A percentile compares a stretch with the other conserved stretches of the same genome.
These are phyloP conservation scores for Atalantia buxifolia DNA, from an alignment of 345 rosid species.

Conservation along the genomic window DNA sequence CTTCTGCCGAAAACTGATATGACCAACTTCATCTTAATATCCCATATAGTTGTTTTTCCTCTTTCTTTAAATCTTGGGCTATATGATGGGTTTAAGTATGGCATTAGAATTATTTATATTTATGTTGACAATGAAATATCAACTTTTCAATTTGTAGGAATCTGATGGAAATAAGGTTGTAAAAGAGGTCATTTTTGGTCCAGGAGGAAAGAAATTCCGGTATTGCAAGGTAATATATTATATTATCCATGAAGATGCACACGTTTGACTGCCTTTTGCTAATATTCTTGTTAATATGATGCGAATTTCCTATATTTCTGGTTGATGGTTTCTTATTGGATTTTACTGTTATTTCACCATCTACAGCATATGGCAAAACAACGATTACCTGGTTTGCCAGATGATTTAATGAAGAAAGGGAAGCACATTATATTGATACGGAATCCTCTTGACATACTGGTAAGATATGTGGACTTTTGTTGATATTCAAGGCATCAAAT, in stretches of 20 bases:
- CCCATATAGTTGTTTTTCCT: too few species aligned
- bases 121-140: not conserved
- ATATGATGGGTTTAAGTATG: not conserved
- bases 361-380: slow-evolving; percentile 73
- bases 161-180: slow-evolving; percentile 68
- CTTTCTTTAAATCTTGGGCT: not conserved
- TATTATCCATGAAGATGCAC: not conserved
- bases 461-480: slow-evolving; percentile 23
- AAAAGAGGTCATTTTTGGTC: slow-evolving; percentile 61
- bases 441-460: slow-evolving; percentile 75
- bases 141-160: slow-evolving; percentile 36
- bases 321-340: not conserved
- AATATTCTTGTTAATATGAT: not conserved
- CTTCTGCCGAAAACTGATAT: not conserved
- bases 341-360: not conserved
- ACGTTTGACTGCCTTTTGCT: not conserved
- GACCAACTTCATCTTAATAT: not conserved
- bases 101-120: too few species aligned
- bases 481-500: not conserved
- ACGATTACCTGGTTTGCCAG: slow-evolving; percentile 53
- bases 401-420: slow-evolving; percentile 69
- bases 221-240: slow-evolving; percentile 67
- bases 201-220: slow-evolving; percentile 65
- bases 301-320: not conserved
- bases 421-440: slow-evolving; percentile 77